Evolutionary conservation across 164 flowering plant species (phyloP).

Genomic region (Malania oleifera): DNA sequence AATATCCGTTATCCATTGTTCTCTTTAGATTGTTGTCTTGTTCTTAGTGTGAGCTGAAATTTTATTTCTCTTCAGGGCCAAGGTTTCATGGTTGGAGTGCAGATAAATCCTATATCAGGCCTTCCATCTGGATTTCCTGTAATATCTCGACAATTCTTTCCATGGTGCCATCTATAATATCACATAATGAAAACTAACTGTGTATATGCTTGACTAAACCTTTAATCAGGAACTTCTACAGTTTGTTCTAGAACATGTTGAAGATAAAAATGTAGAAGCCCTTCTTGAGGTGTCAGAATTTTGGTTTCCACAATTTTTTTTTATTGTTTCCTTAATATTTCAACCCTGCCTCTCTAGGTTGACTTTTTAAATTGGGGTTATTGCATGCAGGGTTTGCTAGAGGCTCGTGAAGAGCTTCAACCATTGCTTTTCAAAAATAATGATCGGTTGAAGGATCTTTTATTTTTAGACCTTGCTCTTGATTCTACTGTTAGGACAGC

Average conservation of each 20-base stretch:
- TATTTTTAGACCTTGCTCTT: conserved; percentile 93
- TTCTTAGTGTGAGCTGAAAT: conserved; percentile 5
- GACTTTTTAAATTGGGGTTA: not conserved
- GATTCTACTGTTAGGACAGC: conserved; percentile 94
- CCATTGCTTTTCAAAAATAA: conserved; percentile 59
- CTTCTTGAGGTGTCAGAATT: conserved; percentile 71
- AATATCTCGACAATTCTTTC: conserved; percentile 15
- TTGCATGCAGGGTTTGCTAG: conserved; percentile 73
- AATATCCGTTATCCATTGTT: conserved; percentile 9
- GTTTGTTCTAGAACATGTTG: conserved; percentile 73
- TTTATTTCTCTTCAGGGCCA: conserved; percentile 55
- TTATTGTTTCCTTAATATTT: not conserved
- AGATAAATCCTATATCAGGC: conserved; percentile 80
- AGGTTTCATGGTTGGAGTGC: conserved; percentile 97
- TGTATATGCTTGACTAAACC: conserved; percentile 6
- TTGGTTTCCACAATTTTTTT: conserved; percentile 7
- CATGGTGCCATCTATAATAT: conserved; percentile 1
- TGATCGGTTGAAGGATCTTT: conserved; percentile 77
- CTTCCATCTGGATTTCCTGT: conserved; percentile 88
- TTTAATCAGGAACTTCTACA: conserved; percentile 62
- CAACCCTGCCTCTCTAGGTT: not conserved
- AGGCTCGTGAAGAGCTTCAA: conserved; percentile 84
- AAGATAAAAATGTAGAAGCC: conserved; percentile 80
- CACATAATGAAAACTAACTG: not conserved
- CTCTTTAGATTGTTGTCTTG: not conserved